Evolutionary conservation across 75 land plant genomes (phyloP).

Genomic region (Gnetum montanum): DNA sequence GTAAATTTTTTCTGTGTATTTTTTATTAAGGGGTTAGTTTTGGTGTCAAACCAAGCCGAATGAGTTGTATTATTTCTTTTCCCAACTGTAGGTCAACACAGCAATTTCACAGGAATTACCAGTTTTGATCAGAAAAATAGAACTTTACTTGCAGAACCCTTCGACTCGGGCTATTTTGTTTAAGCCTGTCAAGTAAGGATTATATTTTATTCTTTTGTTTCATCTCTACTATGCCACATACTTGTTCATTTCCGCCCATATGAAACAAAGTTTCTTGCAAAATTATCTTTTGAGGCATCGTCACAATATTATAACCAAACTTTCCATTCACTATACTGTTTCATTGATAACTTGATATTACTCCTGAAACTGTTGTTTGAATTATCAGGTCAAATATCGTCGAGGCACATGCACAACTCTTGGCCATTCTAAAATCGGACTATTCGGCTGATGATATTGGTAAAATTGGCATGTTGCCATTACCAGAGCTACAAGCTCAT

Average conservation of each 20-base stretch:
- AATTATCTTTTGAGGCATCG: neutral
- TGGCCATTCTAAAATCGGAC: slow-evolving; percentile 52
- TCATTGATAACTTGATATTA: neutral
- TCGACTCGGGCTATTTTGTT: slow-evolving; percentile 82
- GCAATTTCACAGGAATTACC: slow-evolving; percentile 71
- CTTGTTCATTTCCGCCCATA: neutral
- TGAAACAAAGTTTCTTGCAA: neutral
- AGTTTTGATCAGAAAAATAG: slow-evolving; percentile 67
- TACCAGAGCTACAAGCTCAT: slow-evolving; percentile 57
- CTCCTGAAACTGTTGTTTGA: neutral
- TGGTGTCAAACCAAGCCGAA: too few relatives aligned
- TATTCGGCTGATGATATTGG: slow-evolving; percentile 67
- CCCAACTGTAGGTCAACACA: slow-evolving; percentile 33
- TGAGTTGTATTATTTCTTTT: too few relatives aligned
- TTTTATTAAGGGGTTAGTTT: neutral
- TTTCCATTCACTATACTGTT: neutral
- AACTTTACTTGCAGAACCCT: slow-evolving; percentile 78
- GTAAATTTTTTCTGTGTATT: slow-evolving; percentile 11
- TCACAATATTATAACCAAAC: neutral
- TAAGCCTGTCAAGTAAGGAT: slow-evolving; percentile 82
- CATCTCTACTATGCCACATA: neutral
- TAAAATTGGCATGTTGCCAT: slow-evolving; percentile 33
- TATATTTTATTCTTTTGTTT: neutral
- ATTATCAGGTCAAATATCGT: slow-evolving; percentile 78
- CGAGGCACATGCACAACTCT: slow-evolving; percentile 84